Base-by-base conservation (phyloP, 2,329 filamentous ascomycete genomes). In the Cercospora brassicicola region DNA sequence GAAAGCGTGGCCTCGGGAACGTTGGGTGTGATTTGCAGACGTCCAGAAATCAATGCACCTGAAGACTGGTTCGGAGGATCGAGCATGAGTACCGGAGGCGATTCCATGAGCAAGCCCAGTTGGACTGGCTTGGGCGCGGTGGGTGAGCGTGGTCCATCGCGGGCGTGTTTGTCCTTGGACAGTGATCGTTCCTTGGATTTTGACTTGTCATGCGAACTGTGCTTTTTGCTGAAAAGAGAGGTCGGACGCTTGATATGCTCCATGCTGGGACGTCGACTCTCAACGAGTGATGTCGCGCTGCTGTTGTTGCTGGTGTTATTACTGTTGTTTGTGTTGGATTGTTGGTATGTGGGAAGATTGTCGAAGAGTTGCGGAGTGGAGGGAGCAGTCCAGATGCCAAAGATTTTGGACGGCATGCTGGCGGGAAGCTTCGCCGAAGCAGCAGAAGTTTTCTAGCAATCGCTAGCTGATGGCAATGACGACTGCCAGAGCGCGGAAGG, bases 31-130 rank as follows among this genome's bases (percentile, higher is more conserved):
- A 98, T 81, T 74, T 90, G 88, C 73, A 98, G 83, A 78, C 93
- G 91, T 31, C 93, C 93, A 0, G 93, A 96, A 61, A 97, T 87
- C 68, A 97, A 83, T 6, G 93, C 93, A 66, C 94, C 94, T 2
- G 90, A 91, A 74, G 93, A 97, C 72, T 87, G 86, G 69, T 89
- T 86, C 0, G 91, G 85, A 26, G 86, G 84, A 70, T 93, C 93
- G 76, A 95, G 92, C 81, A 97, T 90, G 56, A 97, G 87, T 18
- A 94, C 85, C 2, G 94, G 94, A 1, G 93, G 93, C 11, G 92
- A 96, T 83, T 97, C 94, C 71, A 97, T 90, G 73, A 85, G 79
- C 74, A 90, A 83, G 67, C 86, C 82, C 71, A 90, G 79, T 70
- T 83, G 85, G 61, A 86, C 84, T 2, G 83, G 79, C 59, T 82